These are phyloP conservation scores for Brettanomyces custersianus DNA, from an alignment of 805 yeast species.

Conservation along the genomic window DNA sequence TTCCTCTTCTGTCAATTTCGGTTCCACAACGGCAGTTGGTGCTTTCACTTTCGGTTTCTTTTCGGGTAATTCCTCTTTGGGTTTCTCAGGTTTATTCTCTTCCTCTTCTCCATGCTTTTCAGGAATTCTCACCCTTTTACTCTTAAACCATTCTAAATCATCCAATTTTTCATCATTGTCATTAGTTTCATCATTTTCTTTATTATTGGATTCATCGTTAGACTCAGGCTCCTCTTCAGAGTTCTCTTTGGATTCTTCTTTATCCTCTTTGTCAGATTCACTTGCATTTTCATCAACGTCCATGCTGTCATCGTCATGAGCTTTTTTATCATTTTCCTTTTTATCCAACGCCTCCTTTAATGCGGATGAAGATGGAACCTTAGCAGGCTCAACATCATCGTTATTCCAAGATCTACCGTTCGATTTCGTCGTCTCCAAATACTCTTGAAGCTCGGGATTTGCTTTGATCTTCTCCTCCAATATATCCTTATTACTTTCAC, in stretches of 20 bases:
- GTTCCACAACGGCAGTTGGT: slow-evolving; percentile 1
- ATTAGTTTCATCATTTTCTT: slow-evolving; percentile 14
- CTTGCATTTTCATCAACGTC: slow-evolving; percentile 27
- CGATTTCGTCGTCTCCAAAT: slow-evolving; percentile 76
- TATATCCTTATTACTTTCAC: slow-evolving; percentile 21
- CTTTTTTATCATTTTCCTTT: slow-evolving; percentile 38
- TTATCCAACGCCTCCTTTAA: slow-evolving; percentile 33
- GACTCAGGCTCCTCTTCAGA: not conserved
- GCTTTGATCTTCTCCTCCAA: slow-evolving; percentile 55
- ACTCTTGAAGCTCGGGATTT: slow-evolving; percentile 69
- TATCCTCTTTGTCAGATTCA: slow-evolving; percentile 47
- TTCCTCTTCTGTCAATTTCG: slow-evolving; percentile 23
- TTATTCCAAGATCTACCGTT: slow-evolving; percentile 67
- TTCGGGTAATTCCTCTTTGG: slow-evolving; percentile 12
- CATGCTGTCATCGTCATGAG: slow-evolving; percentile 47
- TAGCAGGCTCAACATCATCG: slow-evolving; percentile 40
- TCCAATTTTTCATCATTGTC: slow-evolving; percentile 36
- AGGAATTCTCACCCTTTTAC: slow-evolving; percentile 62
- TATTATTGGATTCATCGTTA: slow-evolving; percentile 1
- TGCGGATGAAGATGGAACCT: slow-evolving; percentile 37
- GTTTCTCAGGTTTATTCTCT: slow-evolving; percentile 7
- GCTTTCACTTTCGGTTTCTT: slow-evolving; percentile 5
- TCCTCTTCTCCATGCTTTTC: slow-evolving; percentile 30
- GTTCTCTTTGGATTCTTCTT: slow-evolving; percentile 9
- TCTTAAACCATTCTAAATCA: slow-evolving; percentile 83